Evolutionary conservation across 257 asterid genomes (phyloP).

Genomic region (Nicotiana paniculata): DNA sequence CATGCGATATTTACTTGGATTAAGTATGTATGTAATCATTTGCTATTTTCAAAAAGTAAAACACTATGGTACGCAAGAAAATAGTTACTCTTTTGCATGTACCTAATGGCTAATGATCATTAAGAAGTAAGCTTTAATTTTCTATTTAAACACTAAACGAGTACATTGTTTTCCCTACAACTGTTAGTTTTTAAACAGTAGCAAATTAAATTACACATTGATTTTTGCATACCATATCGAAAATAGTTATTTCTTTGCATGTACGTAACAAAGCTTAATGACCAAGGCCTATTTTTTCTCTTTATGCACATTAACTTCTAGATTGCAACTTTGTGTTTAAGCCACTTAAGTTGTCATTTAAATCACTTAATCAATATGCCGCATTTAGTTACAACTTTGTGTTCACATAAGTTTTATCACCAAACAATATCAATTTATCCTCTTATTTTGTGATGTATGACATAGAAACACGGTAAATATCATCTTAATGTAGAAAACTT

Average conservation of each 20-base stretch:
- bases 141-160: too few species aligned
- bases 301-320: not conserved
- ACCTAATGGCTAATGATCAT: not conserved
- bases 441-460: too few species aligned
- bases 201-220: not conserved
- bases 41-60: too few species aligned
- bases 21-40: too few species aligned
- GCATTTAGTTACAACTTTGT: not conserved
- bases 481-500: too few species aligned
- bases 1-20: too few species aligned
- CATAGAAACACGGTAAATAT: not conserved
- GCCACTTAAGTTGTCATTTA: not conserved
- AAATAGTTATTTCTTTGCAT: not conserved
- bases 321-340: not conserved
- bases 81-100: not conserved
- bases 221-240: not conserved
- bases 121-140: too few species aligned
- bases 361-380: not conserved
- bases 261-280: not conserved
- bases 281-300: not conserved
- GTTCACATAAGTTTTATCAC: not conserved
- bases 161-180: too few species aligned
- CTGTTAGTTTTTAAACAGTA: too few species aligned
- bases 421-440: not conserved
- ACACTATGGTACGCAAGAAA: not conserved